Conservation (phyloP, 257 asterid species). For the Nicotiana otophora region DNA sequence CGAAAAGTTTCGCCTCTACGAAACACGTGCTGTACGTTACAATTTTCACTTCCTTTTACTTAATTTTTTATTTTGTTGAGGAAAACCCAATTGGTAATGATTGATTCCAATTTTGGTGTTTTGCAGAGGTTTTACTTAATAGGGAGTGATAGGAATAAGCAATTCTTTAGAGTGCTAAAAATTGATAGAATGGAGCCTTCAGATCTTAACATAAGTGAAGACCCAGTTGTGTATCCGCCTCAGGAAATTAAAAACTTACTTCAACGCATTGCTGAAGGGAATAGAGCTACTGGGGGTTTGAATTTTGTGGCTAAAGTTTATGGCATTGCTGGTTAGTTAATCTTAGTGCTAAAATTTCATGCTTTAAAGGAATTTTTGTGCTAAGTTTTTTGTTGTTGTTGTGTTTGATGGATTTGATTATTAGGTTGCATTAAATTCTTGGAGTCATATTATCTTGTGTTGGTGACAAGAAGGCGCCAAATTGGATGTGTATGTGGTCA, state of each 20-base stretch:
- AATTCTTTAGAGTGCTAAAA: slow-evolving; percentile 77
- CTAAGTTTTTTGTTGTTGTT: not conserved
- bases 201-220: slow-evolving; percentile 88
- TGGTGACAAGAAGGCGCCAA: slow-evolving; percentile 88
- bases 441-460: slow-evolving; percentile 89
- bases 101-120: not conserved
- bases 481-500: slow-evolving; percentile 95
- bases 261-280: slow-evolving; percentile 91
- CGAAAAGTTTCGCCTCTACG: slow-evolving; percentile 96
- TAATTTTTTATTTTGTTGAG: not conserved
- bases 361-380: not conserved
- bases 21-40: slow-evolving; percentile 10
- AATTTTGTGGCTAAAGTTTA: slow-evolving; percentile 85
- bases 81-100: slow-evolving; percentile 60
- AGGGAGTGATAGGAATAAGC: slow-evolving; percentile 91
- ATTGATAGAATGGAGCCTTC: slow-evolving; percentile 97
- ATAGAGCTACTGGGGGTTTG: slow-evolving; percentile 96
- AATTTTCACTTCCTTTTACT: not conserved
- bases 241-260: slow-evolving; percentile 91
- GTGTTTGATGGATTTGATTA: slow-evolving; percentile 13
- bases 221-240: slow-evolving; percentile 91
- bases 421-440: slow-evolving; percentile 86
- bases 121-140: slow-evolving; percentile 87
- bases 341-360: not conserved
- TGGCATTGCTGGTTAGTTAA: slow-evolving; percentile 89